These are phyloP conservation scores for Neoboletus magnificus DNA, from an alignment of 768 basidiomycete species.

Conservation along the genomic window DNA sequence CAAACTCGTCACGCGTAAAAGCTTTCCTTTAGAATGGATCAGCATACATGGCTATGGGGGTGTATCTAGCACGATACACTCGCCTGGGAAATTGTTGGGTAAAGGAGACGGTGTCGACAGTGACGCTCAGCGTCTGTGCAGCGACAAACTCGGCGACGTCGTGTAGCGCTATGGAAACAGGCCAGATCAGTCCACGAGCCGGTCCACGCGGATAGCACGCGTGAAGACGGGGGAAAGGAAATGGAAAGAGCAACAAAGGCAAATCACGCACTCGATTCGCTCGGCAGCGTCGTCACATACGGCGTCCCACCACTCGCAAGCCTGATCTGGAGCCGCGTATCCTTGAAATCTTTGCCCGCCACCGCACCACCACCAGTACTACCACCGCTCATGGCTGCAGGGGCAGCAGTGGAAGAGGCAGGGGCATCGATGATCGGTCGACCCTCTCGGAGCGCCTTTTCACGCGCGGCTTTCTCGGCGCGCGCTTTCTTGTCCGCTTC, in stretches of 20 bases:
- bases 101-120: slow-evolving; percentile 76
- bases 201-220: no score
- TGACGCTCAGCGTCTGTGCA: slow-evolving; percentile 61
- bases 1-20: slow-evolving; percentile 69
- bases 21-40: slow-evolving; percentile 44
- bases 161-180: slow-evolving; percentile 54
- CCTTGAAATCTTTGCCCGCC: slow-evolving; percentile 74
- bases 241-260: not conserved
- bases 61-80: slow-evolving; percentile 11
- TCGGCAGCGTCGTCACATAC: slow-evolving; percentile 75
- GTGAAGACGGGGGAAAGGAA: not conserved
- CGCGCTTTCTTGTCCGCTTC: slow-evolving; percentile 90
- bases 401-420: slow-evolving; percentile 28
- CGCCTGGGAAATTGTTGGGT: slow-evolving; percentile 85
- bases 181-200: not conserved
- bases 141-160: slow-evolving; percentile 89
- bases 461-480: slow-evolving; percentile 82
- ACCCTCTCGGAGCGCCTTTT: slow-evolving; percentile 90
- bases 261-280: slow-evolving; percentile 62
- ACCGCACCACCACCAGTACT: slow-evolving; percentile 34
- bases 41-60: not conserved
- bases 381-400: slow-evolving; percentile 36
- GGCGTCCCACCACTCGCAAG: slow-evolving; percentile 76
- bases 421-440: slow-evolving; percentile 37
- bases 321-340: slow-evolving; percentile 89